These are phyloP conservation scores for Tricholoma bakamatsutake DNA, from an alignment of 768 basidiomycete genomes.

Conservation along the genomic window DNA sequence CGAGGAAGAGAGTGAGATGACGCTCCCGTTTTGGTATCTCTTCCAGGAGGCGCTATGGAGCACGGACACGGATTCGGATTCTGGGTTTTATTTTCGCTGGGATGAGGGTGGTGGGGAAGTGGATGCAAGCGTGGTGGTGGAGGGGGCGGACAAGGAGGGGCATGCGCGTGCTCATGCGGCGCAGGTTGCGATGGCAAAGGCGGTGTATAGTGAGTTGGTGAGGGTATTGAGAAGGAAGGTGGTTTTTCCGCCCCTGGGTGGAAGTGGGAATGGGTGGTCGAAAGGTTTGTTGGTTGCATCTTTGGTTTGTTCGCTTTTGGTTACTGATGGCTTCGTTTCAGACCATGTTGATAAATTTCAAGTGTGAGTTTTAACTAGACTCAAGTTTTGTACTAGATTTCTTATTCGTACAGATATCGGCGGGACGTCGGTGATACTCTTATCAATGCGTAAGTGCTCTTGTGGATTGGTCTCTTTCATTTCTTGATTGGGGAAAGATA, in stretches of 20 bases:
- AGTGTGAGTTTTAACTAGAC: constrained; percentile 45
- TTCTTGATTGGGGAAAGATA: not conserved
- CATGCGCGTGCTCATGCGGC: constrained; percentile 5
- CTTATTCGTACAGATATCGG: constrained; percentile 52
- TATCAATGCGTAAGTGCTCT: constrained; percentile 68
- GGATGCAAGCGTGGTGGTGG: constrained; percentile 10
- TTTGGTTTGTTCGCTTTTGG: constrained; percentile 1
- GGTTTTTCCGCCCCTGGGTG: constrained; percentile 42
- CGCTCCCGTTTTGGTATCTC: constrained; percentile 85
- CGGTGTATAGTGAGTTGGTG: constrained; percentile 77
- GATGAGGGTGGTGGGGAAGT: constrained; percentile 28
- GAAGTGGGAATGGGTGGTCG: constrained; percentile 42
- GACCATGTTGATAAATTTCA: constrained; percentile 78
- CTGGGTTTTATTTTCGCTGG: not conserved
- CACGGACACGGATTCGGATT: not conserved
- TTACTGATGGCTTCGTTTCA: constrained; percentile 24
- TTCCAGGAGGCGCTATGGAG: constrained; percentile 86
- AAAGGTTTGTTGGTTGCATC: constrained; percentile 46
- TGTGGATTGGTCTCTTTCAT: not conserved
- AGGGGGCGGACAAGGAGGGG: constrained; percentile 19
- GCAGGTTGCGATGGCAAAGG: constrained; percentile 56
- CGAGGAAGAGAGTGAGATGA: constrained; percentile 85
- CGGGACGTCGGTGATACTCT: constrained; percentile 84
- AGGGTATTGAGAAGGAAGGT: constrained; percentile 66
- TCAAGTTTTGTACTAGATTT: not conserved